phyloP scores from a whole-genome alignment of 2,329 filamentous ascomycete species.

The Aspergillus pseudoglaucus region DNA sequence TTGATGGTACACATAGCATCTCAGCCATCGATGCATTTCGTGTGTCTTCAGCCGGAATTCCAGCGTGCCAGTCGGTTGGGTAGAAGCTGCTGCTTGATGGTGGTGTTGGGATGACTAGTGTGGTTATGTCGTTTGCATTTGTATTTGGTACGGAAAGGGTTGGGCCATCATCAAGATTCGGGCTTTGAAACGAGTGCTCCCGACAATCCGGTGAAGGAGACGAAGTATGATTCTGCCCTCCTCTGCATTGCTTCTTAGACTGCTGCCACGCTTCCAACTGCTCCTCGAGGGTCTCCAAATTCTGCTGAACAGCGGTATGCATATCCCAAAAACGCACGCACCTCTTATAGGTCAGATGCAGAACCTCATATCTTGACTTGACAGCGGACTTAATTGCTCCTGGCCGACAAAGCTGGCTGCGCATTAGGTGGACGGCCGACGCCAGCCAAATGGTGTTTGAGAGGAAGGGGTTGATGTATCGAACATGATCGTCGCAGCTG shows the following conservation, averaged over 20 bases:
- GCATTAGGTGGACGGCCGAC: conserved; percentile 22
- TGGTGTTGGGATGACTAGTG: background rate
- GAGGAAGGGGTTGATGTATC: conserved; percentile 28
- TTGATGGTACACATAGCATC: background rate
- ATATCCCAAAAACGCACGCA: conserved; percentile 23
- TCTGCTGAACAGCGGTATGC: conserved; percentile 19
- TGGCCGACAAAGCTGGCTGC: conserved; percentile 9
- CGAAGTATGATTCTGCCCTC: background rate
- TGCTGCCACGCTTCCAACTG: conserved; percentile 11
- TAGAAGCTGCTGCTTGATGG: background rate
- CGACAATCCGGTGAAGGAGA: background rate
- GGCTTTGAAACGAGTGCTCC: background rate
- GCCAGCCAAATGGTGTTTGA: conserved; percentile 29
- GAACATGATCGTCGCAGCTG: conserved; percentile 20
- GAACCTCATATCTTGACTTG: conserved; percentile 15
- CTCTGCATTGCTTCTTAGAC: background rate
- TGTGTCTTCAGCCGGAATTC: background rate
- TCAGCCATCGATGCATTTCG: background rate
- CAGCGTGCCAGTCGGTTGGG: background rate
- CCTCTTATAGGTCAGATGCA: conserved; percentile 18
- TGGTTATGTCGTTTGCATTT: background rate
- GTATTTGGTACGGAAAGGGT: background rate
- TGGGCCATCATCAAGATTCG: background rate
- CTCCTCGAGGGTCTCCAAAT: conserved; percentile 18
- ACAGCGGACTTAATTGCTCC: conserved; percentile 6